Evolutionary conservation across 257 asterid species (phyloP), one percentile per base, ranked within the genome.

Genomic region (Apocynum venetum): DNA sequence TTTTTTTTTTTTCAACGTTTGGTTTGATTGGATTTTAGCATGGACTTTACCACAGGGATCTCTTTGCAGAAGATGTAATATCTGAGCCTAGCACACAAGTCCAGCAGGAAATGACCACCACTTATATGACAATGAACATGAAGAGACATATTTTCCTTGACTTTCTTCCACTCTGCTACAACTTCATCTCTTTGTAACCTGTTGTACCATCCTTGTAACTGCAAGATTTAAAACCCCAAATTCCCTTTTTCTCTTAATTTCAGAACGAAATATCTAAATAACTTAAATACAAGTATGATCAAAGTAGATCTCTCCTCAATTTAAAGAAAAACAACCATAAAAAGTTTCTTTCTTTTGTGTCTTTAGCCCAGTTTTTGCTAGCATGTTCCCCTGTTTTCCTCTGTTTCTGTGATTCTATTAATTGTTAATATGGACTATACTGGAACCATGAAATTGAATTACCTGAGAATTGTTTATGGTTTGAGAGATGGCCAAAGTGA

Each of bases 181-280:
- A 94, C 97, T 87, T 92, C 98, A 80, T 94, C 98, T 63, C 98
- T 92, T 46, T 94, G 97, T 44, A 94, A 77, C 83, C 79, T 94
- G 75, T 87, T 94, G 86, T 92, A 94, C 98, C 98, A 94, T 43
- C 98, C 98, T 71, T 94, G 97, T 77, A 94, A 85, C 98, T 94
- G 89, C 90, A 88, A 77, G 52, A 67, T 51, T 8, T 8, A 55
- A 59, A 68, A 63, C 38, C 2, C 53, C 76, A 17, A 19, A 10
- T 59, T 47, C 14, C 61, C 5, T n/a, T 13, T 60, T 71, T 46
- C 13, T 36, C 41, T 66, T 2, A 52, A 41, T 53, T 38, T 19
- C 41, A 7, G 9, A 4, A 13, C 47, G 53, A 41, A 76, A 31
- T 17, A 60, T 17, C 46, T n/a, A 17, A 65, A n/a, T 47, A 73